A percentile compares a stretch with the other conserved stretches of the same genome.
Evolutionary conservation across 805 yeast genomes (phyloP).

Genomic region (Candida xiaguanensis): DNA sequence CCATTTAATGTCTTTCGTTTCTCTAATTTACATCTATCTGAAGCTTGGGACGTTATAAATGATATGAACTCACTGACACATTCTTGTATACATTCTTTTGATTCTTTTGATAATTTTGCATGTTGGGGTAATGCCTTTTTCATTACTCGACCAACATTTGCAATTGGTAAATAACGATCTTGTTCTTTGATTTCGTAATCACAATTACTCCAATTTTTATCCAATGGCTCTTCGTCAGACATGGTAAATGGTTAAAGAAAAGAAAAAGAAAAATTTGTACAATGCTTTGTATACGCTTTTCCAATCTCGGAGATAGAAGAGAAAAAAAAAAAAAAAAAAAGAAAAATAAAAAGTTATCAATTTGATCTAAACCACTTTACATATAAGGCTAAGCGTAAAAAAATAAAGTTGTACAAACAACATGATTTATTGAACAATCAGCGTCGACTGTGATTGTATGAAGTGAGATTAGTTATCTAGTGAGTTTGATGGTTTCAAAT

Average conservation of each 20-base stretch:
- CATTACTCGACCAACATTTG: conserved; percentile 67
- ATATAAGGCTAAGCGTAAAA: background rate
- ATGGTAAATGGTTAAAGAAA: background rate
- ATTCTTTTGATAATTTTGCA: conserved; percentile 76
- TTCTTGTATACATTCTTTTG: conserved; percentile 77
- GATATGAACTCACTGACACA: conserved; percentile 81
- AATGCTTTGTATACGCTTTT: background rate
- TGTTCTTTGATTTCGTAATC: conserved; percentile 44
- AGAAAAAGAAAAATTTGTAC: background rate
- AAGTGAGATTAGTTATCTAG: too few relatives aligned
- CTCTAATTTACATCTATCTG: conserved; percentile 67
- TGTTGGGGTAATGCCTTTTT: conserved; percentile 66
- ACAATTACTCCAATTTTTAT: conserved; percentile 19
- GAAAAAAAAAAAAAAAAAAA: conserved; percentile 1
- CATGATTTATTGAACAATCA: too few relatives aligned
- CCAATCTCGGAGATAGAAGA: conserved; percentile 4
- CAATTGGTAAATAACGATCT: conserved; percentile 41
- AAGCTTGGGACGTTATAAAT: conserved; percentile 76
- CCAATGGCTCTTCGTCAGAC: conserved; percentile 7
- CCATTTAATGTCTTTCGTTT: conserved; percentile 77
- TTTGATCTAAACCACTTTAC: conserved; percentile 4
- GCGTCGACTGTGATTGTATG: too few relatives aligned
- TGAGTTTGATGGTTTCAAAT: too few relatives aligned
- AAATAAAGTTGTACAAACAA: too few relatives aligned
- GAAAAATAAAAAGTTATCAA: conserved; percentile 2